Conservation (phyloP, 2,329 filamentous ascomycete genomes). For the Esteya vermicola region DNA sequence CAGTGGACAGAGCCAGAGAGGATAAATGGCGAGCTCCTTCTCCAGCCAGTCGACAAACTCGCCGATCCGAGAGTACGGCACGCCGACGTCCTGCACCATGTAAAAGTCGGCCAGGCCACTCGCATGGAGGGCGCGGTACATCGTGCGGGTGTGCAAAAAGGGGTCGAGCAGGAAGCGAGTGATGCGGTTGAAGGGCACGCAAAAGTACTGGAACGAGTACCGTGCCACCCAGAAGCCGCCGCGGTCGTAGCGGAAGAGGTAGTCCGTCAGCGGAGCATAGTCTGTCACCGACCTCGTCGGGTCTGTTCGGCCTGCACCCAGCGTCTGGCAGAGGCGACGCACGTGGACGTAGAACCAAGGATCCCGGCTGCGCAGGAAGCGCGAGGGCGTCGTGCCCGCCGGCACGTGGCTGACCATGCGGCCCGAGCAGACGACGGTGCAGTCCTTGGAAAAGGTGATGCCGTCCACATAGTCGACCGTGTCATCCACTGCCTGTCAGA, state of each 20-base stretch:
- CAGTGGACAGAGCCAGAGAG: constrained; percentile 42
- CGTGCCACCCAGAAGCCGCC: constrained; percentile 54
- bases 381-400: constrained; percentile 17
- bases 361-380: constrained; percentile 44
- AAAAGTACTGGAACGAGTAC: constrained; percentile 51
- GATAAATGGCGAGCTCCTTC: constrained; percentile 30
- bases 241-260: constrained; percentile 59
- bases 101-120: constrained; percentile 45
- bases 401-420: constrained; percentile 34
- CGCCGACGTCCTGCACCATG: constrained; percentile 50
- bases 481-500: neutral
- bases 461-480: constrained; percentile 51
- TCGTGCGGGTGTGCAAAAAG: constrained; percentile 48
- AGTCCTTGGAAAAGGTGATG: constrained; percentile 43
- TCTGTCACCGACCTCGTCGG: constrained; percentile 36
- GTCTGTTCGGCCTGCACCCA: no score
- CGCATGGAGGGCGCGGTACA: constrained; percentile 51
- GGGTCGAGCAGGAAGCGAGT: constrained; percentile 47
- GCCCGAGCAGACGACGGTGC: constrained; percentile 47
- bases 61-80: constrained; percentile 26
- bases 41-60: constrained; percentile 36
- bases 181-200: constrained; percentile 46
- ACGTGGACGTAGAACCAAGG: constrained; percentile 66
- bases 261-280: constrained; percentile 60
- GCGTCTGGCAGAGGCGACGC: constrained; percentile 19